A percentile compares a stretch with the other conserved stretches of the same genome.
phyloP scores from a whole-genome alignment of 192 early-diverging fungal species.

The Hyaloraphidium curvatum region DNA sequence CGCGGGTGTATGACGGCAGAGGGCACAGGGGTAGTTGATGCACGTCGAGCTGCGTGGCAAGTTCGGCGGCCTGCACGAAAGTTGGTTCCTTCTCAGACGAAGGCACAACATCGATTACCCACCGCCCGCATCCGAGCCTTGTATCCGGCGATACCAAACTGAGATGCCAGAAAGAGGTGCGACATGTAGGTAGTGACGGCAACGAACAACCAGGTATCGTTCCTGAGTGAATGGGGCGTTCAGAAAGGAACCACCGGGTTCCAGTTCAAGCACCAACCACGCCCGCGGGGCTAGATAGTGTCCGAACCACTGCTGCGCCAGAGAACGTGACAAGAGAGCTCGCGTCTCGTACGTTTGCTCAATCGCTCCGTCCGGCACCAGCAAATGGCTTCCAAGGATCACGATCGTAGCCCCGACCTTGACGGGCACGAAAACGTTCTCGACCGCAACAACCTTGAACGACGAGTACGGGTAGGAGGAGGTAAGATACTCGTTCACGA shows the following conservation, averaged over 20 bases:
- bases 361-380: slow-evolving; percentile 55
- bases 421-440: slow-evolving; percentile 43
- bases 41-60: slow-evolving; percentile 63
- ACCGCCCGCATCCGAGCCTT: slow-evolving; percentile 59
- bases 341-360: slow-evolving; percentile 79
- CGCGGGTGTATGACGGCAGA: slow-evolving; percentile 28
- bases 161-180: slow-evolving; percentile 50
- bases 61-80: slow-evolving; percentile 51
- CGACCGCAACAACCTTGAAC: slow-evolving; percentile 74
- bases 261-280: not conserved
- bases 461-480: not conserved
- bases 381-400: slow-evolving; percentile 45
- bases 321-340: slow-evolving; percentile 36
- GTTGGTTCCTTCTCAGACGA: too few species aligned
- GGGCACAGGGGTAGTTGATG: slow-evolving; percentile 74
- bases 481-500: not conserved
- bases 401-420: slow-evolving; percentile 60
- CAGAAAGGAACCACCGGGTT: too few species aligned
- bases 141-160: slow-evolving; percentile 78
- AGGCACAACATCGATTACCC: too few species aligned
- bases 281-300: slow-evolving; percentile 34
- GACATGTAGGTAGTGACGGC: slow-evolving; percentile 64
- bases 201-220: slow-evolving; percentile 74
- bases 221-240: too few species aligned
- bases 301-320: slow-evolving; percentile 92